A percentile compares a stretch with the other conserved stretches of the same genome.
These are phyloP conservation scores for Murraya paniculata DNA, from an alignment of 345 rosid genomes.

Conservation along the genomic window DNA sequence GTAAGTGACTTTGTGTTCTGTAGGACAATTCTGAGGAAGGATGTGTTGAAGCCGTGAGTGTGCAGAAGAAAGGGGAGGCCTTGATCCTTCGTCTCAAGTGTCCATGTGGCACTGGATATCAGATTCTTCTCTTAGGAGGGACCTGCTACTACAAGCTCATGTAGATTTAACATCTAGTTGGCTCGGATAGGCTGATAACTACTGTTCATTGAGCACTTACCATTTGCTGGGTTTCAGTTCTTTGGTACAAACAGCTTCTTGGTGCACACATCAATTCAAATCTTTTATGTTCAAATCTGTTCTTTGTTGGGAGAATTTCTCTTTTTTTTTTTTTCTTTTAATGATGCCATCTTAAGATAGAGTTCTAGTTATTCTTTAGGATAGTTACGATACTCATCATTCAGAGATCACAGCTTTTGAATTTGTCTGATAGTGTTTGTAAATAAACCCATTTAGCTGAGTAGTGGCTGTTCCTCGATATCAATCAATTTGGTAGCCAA, in stretches of 20 bases:
- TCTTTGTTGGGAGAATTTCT: background rate
- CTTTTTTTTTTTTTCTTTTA: background rate
- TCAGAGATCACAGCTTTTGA: background rate
- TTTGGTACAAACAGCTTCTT: background rate
- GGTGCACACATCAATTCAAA: background rate
- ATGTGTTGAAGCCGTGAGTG: constrained; percentile 38
- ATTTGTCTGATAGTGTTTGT: no score
- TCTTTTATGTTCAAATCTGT: background rate
- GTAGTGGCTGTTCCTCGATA: no score
- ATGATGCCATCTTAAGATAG: background rate
- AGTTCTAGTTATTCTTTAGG: background rate
- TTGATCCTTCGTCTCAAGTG: constrained; percentile 39
- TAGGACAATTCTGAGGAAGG: constrained; percentile 21
- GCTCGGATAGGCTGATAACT: background rate
- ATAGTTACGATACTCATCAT: background rate
- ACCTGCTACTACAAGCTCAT: constrained; percentile 47
- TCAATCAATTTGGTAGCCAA: no score
- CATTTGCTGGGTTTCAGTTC: background rate
- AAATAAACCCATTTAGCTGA: no score
- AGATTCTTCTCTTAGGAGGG: constrained; percentile 22
- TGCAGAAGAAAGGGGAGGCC: constrained; percentile 40
- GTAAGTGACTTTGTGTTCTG: background rate
- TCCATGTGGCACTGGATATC: constrained; percentile 42
- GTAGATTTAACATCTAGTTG: constrained; percentile 14
- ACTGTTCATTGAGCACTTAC: background rate